Conservation (phyloP, 1,284 basidiomycete species). For the Rhodotorula sp. region DNA sequence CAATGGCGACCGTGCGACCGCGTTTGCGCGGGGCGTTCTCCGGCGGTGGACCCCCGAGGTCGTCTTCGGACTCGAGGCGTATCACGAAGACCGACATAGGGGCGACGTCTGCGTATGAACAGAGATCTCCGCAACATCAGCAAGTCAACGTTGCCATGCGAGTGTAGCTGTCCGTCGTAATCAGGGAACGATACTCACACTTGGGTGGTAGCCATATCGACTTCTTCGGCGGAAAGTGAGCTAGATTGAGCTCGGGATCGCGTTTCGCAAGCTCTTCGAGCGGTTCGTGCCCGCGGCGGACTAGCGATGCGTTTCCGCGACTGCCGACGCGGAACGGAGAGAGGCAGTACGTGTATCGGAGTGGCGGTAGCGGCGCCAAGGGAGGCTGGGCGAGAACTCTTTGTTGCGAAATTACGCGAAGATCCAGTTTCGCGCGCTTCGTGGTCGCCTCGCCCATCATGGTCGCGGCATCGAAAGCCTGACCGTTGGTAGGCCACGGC, state of each 20-base stretch:
- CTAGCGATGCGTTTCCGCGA: constrained; percentile 1
- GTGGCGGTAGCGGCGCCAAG: constrained; percentile 1
- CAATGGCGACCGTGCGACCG: background rate
- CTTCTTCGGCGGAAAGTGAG: constrained; percentile 12
- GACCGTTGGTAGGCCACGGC: constrained; percentile 21
- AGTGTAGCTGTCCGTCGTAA: too few species aligned
- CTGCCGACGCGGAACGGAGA: constrained; percentile 18
- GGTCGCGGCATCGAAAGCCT: constrained; percentile 19
- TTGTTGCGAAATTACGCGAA: background rate
- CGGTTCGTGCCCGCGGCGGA: constrained; percentile 18
- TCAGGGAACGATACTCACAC: constrained; percentile 8
- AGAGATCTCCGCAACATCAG: too few species aligned
- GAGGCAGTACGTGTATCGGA: constrained; percentile 15
- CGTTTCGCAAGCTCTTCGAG: constrained; percentile 6
- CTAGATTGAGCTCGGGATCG: background rate
- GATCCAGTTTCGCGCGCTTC: constrained; percentile 12
- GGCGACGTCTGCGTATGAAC: background rate
- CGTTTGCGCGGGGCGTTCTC: constrained; percentile 17
- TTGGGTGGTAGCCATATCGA: constrained; percentile 15
- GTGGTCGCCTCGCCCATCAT: constrained; percentile 19
- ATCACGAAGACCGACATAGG: constrained; percentile 6
- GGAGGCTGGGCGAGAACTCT: background rate
- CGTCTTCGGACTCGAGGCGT: constrained; percentile 10
- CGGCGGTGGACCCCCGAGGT: constrained; percentile 15
- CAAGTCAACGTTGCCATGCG: too few species aligned